phyloP scores from a whole-genome alignment of 2,329 filamentous ascomycete genomes.

The Colletotrichum tabaci region DNA sequence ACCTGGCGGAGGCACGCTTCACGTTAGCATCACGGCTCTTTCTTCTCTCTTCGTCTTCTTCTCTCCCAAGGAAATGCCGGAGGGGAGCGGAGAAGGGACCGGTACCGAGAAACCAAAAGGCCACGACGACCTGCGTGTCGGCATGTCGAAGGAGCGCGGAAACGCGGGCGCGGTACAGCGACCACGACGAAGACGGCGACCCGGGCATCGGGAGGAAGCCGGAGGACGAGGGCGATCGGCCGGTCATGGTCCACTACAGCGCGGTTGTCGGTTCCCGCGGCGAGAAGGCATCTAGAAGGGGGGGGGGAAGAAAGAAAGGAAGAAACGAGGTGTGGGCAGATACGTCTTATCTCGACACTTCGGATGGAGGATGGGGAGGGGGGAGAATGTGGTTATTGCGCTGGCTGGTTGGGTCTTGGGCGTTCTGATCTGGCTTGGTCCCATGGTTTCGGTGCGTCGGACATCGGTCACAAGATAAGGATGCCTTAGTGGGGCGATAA shows the following conservation, averaged over 20 bases:
- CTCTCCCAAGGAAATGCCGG: no score
- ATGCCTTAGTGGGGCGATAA: conserved; percentile 23
- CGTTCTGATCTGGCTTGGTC: neutral
- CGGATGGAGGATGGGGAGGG: neutral
- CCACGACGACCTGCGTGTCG: conserved; percentile 79
- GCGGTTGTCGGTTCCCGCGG: conserved; percentile 2
- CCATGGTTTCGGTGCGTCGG: conserved; percentile 17
- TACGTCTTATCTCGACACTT: conserved; percentile 16
- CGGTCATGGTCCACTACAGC: conserved; percentile 50
- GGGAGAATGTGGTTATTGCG: neutral
- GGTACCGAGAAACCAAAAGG: conserved; percentile 95
- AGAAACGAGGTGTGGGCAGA: neutral
- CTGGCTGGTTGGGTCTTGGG: neutral
- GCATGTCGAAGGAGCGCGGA: conserved; percentile 74
- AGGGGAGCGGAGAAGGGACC: neutral
- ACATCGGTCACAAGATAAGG: conserved; percentile 37
- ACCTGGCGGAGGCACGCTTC: conserved; percentile 62
- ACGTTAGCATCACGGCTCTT: conserved; percentile 13
- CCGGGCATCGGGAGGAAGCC: conserved; percentile 71
- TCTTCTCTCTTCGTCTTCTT: neutral
- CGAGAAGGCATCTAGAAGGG: conserved; percentile 26
- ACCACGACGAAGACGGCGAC: conserved; percentile 77
- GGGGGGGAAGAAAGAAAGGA: no score
- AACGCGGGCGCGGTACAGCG: conserved; percentile 78
- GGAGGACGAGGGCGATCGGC: conserved; percentile 58